phyloP scores from a whole-genome alignment of 2,329 filamentous ascomycete genomes.

The Chrysosporium queenslandicum region DNA sequence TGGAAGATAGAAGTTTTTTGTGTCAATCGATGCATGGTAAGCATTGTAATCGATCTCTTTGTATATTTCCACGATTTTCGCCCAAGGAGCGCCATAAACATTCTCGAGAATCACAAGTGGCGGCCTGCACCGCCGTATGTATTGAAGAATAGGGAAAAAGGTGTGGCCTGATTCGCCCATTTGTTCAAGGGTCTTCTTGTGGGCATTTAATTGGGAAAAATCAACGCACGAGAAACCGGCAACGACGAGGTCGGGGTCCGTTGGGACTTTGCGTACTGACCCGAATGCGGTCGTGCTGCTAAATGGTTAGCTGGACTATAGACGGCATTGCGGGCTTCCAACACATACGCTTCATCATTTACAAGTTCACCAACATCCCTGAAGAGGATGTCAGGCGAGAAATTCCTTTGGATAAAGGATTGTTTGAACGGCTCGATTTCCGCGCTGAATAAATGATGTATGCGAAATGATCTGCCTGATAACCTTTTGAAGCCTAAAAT shows the following conservation, averaged over 20 bases:
- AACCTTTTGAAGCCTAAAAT: constrained; percentile 27
- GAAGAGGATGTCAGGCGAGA: constrained; percentile 44
- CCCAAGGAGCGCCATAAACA: constrained; percentile 53
- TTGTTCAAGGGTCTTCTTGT: constrained; percentile 42
- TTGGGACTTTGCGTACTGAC: constrained; percentile 46
- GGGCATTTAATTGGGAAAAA: constrained; percentile 56
- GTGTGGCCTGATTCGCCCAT: constrained; percentile 57
- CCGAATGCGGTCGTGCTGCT: constrained; percentile 58
- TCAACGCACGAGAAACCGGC: constrained; percentile 69
- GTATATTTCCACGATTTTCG: constrained; percentile 39
- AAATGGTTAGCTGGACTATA: constrained; percentile 9
- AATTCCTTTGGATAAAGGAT: constrained; percentile 54
- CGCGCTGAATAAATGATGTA: constrained; percentile 51
- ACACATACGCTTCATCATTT: constrained; percentile 40
- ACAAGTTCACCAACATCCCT: constrained; percentile 51
- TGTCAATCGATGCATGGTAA: constrained; percentile 46
- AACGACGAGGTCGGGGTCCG: constrained; percentile 53
- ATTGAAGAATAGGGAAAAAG: constrained; percentile 51
- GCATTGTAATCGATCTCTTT: constrained; percentile 48
- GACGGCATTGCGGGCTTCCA: background rate
- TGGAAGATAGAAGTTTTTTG: constrained; percentile 62
- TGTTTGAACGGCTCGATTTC: constrained; percentile 57
- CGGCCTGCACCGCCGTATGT: constrained; percentile 47
- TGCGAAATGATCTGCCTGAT: constrained; percentile 31
- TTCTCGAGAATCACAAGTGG: constrained; percentile 64